A percentile compares a stretch with the other conserved stretches of the same genome.
Conservation (phyloP, 768 basidiomycete species). For the Trametes maxima region DNA sequence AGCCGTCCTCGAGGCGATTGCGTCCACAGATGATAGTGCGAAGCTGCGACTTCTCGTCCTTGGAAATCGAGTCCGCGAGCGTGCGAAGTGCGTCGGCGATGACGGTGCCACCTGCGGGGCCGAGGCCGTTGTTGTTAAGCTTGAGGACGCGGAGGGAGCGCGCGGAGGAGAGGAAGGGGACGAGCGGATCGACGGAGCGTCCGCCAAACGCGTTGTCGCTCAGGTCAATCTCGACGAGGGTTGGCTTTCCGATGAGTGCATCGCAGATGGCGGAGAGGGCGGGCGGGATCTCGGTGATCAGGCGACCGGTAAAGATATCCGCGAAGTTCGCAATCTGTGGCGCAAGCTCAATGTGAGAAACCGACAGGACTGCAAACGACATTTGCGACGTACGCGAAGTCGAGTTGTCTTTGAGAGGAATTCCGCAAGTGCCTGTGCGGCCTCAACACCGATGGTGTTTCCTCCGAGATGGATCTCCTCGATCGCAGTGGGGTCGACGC, state of each 20-base stretch:
- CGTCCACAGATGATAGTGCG: constrained; percentile 88
- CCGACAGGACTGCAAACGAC: neutral
- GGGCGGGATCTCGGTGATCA: constrained; percentile 92
- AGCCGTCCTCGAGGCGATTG: constrained; percentile 93
- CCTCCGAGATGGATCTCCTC: constrained; percentile 94
- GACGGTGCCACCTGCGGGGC: constrained; percentile 82
- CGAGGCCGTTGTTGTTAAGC: constrained; percentile 96
- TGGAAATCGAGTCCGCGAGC: constrained; percentile 65
- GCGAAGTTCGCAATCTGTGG: constrained; percentile 89
- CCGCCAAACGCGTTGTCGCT: constrained; percentile 97
- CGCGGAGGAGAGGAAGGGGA: constrained; percentile 84
- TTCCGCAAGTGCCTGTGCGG: constrained; percentile 80
- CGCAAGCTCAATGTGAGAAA: neutral
- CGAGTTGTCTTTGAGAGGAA: constrained; percentile 67
- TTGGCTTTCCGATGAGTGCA: constrained; percentile 76
- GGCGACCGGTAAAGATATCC: constrained; percentile 96
- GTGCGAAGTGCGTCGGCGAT: constrained; percentile 83
- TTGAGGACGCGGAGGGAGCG: constrained; percentile 81
- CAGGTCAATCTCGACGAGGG: constrained; percentile 86
- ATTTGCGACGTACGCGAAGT: constrained; percentile 59
- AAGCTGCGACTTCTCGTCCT: constrained; percentile 73
- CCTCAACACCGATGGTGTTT: constrained; percentile 92
- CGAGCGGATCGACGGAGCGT: constrained; percentile 91
- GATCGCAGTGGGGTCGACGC: constrained; percentile 63
- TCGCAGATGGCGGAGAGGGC: constrained; percentile 89